phyloP scores from a whole-genome alignment of 1,284 basidiomycete species.

The Sanghuangporus weigelae region DNA sequence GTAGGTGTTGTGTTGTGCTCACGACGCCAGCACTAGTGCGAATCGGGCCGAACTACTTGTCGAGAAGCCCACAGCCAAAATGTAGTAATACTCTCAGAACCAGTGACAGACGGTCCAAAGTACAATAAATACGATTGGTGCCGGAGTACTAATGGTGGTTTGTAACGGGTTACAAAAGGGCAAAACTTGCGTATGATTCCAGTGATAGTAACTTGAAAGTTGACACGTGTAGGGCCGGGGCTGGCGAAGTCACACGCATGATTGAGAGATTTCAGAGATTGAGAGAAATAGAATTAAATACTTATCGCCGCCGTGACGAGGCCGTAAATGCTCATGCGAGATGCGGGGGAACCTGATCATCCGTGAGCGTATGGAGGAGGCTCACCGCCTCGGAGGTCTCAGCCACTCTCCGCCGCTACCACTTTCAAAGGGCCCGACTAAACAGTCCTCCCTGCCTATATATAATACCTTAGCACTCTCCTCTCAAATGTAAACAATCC shows the following conservation, averaged over 20 bases:
- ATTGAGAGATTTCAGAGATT: neutral
- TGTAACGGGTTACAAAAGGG: no score
- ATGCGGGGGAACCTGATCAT: neutral
- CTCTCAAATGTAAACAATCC: neutral
- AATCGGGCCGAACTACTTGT: neutral
- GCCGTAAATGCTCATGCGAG: neutral
- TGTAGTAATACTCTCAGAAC: neutral
- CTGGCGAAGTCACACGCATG: neutral
- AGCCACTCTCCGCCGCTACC: constrained; percentile 6
- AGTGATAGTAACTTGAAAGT: no score
- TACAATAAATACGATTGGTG: no score
- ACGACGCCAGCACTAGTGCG: neutral
- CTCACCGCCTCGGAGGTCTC: neutral
- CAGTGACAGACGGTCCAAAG: no score
- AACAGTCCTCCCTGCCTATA: neutral
- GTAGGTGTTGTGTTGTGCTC: no score
- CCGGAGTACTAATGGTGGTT: no score
- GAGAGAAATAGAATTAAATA: neutral
- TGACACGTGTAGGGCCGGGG: no score
- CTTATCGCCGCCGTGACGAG: constrained; percentile 6
- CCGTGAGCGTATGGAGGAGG: neutral
- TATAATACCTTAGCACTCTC: neutral
- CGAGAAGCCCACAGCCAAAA: neutral
- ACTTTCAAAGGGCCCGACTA: neutral
- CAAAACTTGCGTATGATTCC: no score